Evolutionary conservation across 2,329 filamentous ascomycete genomes (phyloP).

Genomic region (Cordyceps cateniannulata): DNA sequence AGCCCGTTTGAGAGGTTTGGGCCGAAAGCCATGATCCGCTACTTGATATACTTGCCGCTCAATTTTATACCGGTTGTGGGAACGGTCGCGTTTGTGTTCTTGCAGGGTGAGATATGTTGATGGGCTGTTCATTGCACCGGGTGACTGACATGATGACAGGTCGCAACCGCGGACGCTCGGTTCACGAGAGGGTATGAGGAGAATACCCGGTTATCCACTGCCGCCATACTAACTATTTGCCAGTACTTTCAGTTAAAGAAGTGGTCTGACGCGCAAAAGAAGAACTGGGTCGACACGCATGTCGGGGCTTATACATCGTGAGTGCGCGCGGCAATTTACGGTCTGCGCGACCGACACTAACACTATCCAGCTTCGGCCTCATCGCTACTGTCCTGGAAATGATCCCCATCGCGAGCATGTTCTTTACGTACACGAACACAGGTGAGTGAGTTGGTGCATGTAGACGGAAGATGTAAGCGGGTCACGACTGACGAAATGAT

Average conservation of each 20-base stretch:
- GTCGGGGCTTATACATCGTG: conserved; percentile 76
- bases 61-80: conserved; percentile 92
- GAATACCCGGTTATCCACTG: neutral
- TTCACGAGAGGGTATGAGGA: conserved; percentile 49
- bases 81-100: conserved; percentile 69
- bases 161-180: conserved; percentile 39
- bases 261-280: conserved; percentile 60
- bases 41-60: conserved; percentile 79
- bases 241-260: conserved; percentile 89
- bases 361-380: conserved; percentile 55
- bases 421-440: conserved; percentile 86
- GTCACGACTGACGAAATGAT: neutral
- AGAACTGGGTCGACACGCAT: conserved; percentile 64
- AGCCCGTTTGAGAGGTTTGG: conserved; percentile 51
- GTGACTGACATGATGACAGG: conserved; percentile 25
- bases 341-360: neutral
- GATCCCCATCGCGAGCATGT: conserved; percentile 72
- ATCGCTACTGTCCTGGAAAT: conserved; percentile 78
- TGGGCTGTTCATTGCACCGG: neutral
- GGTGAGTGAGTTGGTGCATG: conserved; percentile 40
- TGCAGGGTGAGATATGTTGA: conserved; percentile 52
- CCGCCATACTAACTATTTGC: conserved; percentile 18
- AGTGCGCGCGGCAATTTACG: conserved; percentile 25
- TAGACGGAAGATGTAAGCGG: neutral
- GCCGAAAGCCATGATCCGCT: conserved; percentile 62